A percentile compares a stretch with the other conserved stretches of the same genome.
Conservation (phyloP, 495 filamentous ascomycete genomes). For the Geopyxis carbonaria region DNA sequence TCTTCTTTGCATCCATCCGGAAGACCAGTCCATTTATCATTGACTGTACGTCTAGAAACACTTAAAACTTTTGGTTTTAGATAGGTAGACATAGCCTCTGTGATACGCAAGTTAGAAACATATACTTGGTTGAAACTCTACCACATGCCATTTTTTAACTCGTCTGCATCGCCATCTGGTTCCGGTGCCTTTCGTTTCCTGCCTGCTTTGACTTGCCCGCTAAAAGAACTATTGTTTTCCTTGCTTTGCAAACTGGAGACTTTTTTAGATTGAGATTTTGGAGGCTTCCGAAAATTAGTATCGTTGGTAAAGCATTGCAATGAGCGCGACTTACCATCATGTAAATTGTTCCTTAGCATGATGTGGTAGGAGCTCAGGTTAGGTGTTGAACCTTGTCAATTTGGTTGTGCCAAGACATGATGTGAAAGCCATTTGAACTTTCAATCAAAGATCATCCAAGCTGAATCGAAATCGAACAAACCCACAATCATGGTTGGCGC, state of each 20-base stretch:
- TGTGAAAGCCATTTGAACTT: too few species aligned
- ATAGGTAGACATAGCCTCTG: too few species aligned
- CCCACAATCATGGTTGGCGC: conserved; percentile 5
- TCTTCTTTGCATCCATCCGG: conserved; percentile 11
- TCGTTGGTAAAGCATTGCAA: background rate
- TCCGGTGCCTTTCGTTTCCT: background rate
- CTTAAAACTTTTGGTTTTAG: too few species aligned
- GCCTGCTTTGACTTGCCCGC: background rate
- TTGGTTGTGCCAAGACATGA: too few species aligned
- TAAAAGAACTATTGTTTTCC: background rate
- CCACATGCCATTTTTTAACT: too few species aligned
- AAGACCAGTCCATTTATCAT: conserved; percentile 13
- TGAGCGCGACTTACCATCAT: background rate
- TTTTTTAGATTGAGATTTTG: background rate
- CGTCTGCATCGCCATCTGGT: background rate
- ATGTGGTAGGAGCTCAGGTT: too few species aligned
- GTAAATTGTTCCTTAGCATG: too few species aligned
- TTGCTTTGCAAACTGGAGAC: background rate
- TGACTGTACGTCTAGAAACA: background rate
- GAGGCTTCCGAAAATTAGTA: background rate
- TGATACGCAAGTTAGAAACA: too few species aligned
- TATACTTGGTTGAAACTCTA: too few species aligned
- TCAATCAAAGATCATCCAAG: too few species aligned
- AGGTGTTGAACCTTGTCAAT: too few species aligned
- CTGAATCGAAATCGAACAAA: background rate